These are phyloP conservation scores for Trypanosoma platydactyli DNA, from an alignment of 208 protist genomes.

Conservation along the genomic window DNA sequence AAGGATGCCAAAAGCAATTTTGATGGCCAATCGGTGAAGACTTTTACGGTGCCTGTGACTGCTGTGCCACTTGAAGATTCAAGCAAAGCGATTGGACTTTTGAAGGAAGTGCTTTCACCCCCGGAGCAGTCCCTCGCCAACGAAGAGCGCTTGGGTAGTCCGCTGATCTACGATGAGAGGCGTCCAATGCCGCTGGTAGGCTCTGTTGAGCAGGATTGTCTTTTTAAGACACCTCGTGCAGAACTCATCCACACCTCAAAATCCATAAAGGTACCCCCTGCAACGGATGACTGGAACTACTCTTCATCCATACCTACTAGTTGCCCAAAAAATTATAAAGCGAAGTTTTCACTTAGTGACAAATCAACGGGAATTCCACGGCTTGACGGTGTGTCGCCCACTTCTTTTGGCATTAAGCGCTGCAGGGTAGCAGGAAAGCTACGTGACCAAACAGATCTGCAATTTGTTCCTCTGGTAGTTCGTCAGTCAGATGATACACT, in stretches of 20 bases:
- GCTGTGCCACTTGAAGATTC: not conserved
- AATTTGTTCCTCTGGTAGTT: slow-evolving; percentile 33
- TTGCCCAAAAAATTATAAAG: slow-evolving; percentile 44
- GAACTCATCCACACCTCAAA: slow-evolving; percentile 23
- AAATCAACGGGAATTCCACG: slow-evolving; percentile 41
- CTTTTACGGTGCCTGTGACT: not conserved
- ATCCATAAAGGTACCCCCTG: not conserved
- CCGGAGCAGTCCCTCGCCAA: slow-evolving; percentile 3
- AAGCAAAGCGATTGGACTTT: slow-evolving; percentile 31
- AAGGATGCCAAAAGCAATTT: not conserved
- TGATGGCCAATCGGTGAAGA: not conserved
- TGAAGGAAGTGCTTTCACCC: slow-evolving; percentile 35
- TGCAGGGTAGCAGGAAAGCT: slow-evolving; percentile 14
- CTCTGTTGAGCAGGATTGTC: slow-evolving; percentile 37
- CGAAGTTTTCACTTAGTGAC: slow-evolving; percentile 51
- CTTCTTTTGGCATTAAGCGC: not conserved
- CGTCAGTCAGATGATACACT: slow-evolving; percentile 33
- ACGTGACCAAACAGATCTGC: slow-evolving; percentile 18
- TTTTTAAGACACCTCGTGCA: slow-evolving; percentile 41
- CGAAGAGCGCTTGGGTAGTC: slow-evolving; percentile 30
- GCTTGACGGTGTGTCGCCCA: not conserved
- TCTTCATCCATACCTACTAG: slow-evolving; percentile 27
- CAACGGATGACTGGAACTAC: not conserved
- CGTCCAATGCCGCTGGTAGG: not conserved
- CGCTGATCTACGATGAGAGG: slow-evolving; percentile 7